These are phyloP conservation scores for Ogataea naganishii DNA, from an alignment of 805 yeast species.

Conservation along the genomic window DNA sequence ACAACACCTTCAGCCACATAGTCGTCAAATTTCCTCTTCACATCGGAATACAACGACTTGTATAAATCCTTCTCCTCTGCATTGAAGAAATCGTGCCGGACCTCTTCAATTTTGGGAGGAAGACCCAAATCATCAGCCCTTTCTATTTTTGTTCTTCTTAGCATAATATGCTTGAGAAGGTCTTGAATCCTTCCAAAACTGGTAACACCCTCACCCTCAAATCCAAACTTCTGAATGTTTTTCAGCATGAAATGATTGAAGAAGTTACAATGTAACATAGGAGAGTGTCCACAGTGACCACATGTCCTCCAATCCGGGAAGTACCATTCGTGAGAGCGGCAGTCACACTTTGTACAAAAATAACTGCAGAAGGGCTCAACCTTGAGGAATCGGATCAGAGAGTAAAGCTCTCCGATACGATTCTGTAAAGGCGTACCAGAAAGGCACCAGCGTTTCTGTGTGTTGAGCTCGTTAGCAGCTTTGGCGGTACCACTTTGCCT, in stretches of 20 bases:
- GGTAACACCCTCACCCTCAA: conserved; percentile 69
- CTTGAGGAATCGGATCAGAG: conserved; percentile 76
- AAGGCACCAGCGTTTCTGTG: conserved; percentile 81
- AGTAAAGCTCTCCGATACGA: conserved; percentile 93
- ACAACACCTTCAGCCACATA: conserved; percentile 96
- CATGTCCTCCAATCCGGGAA: conserved; percentile 80
- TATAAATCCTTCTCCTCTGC: conserved; percentile 94
- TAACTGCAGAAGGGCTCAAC: conserved; percentile 82
- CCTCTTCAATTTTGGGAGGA: conserved; percentile 91
- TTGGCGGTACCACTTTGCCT: conserved; percentile 88
- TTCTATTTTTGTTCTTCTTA: conserved; percentile 91
- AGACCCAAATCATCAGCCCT: conserved; percentile 96
- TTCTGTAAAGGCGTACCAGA: conserved; percentile 97
- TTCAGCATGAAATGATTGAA: conserved; percentile 94
- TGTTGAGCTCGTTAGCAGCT: conserved; percentile 70
- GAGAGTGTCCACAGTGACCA: conserved; percentile 80
- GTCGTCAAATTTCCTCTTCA: conserved; percentile 80
- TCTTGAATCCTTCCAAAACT: conserved; percentile 73
- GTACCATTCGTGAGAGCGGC: conserved; percentile 75
- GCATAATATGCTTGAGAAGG: conserved; percentile 72
- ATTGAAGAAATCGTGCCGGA: conserved; percentile 80
- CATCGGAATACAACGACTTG: conserved; percentile 78
- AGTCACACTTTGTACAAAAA: conserved; percentile 89
- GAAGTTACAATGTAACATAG: conserved; percentile 91
- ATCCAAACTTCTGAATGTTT: conserved; percentile 81